Conservation (phyloP, 164 flowering plant species). For the Macadamia integrifolia region DNA sequence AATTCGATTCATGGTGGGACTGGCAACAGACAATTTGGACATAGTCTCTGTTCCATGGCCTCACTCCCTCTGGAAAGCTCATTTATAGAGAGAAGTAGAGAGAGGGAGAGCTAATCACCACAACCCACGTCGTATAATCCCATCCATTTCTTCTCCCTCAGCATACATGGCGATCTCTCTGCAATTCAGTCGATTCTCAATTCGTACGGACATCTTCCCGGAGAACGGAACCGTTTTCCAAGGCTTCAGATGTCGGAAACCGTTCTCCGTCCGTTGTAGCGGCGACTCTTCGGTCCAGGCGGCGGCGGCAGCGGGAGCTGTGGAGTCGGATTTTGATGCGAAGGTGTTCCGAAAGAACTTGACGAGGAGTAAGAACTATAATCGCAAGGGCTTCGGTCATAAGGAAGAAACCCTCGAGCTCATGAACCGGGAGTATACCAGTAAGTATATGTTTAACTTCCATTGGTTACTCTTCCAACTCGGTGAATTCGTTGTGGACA, state of each 20-base stretch:
- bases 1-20: too few relatives aligned
- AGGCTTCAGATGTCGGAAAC: conserved; percentile 27
- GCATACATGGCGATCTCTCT: conserved; percentile 53
- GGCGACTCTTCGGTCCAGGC: conserved; percentile 17
- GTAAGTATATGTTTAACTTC: conserved; percentile 27
- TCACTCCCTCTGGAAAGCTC: too few relatives aligned
- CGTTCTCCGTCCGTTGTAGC: conserved; percentile 49
- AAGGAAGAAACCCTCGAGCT: conserved; percentile 79
- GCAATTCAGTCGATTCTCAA: conserved; percentile 43
- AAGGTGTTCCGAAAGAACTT: conserved; percentile 74
- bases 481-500: too few relatives aligned
- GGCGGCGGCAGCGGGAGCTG: conserved; percentile 20
- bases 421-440: conserved; percentile 83
- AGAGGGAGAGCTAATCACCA: background rate
- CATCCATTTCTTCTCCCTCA: too few relatives aligned
- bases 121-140: too few relatives aligned
- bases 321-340: conserved; percentile 67
- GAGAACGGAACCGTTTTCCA: conserved; percentile 20
- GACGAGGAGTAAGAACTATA: conserved; percentile 82
- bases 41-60: too few relatives aligned
- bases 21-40: too few relatives aligned
- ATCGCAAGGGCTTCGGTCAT: conserved; percentile 77
- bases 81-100: too few relatives aligned
- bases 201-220: conserved; percentile 30
- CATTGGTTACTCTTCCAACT: too few relatives aligned